Conservation (phyloP, 1,284 basidiomycete genomes). For the Leccinum fuscescens region DNA sequence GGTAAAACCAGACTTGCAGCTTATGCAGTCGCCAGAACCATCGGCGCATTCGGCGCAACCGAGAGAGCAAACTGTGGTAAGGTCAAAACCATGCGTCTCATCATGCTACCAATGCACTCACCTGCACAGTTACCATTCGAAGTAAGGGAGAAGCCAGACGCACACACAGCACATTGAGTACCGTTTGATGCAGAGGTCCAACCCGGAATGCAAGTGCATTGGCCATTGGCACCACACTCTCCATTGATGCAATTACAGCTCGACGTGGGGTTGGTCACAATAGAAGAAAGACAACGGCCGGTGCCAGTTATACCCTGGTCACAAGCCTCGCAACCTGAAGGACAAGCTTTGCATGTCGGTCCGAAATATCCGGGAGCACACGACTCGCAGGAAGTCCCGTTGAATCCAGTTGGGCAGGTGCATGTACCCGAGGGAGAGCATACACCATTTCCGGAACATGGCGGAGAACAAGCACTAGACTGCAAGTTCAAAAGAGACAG, state of each 20-base stretch:
- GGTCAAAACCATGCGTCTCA: conserved; percentile 9
- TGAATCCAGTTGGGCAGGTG: conserved; percentile 68
- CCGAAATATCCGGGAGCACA: conserved; percentile 75
- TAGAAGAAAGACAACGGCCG: conserved; percentile 60
- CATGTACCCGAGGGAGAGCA: conserved; percentile 71
- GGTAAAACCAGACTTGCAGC: conserved; percentile 69
- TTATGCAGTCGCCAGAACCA: conserved; percentile 62
- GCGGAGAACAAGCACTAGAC: conserved; percentile 66
- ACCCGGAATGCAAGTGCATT: conserved; percentile 73
- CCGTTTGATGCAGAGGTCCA: conserved; percentile 71
- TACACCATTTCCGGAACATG: conserved; percentile 67
- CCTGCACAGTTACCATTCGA: conserved; percentile 71
- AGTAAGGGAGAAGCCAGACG: conserved; percentile 69
- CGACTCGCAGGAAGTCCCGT: conserved; percentile 72
- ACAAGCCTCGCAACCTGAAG: conserved; percentile 62
- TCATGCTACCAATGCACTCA: conserved; percentile 31
- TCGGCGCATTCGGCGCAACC: conserved; percentile 71
- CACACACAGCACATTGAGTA: conserved; percentile 71
- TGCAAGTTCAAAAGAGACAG: conserved; percentile 64
- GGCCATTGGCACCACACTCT: conserved; percentile 59
- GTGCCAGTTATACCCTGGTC: conserved; percentile 75
- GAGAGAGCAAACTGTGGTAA: conserved; percentile 56
- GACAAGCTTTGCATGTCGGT: conserved; percentile 63
- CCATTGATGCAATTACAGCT: conserved; percentile 80
- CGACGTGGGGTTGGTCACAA: conserved; percentile 51